Conservation (phyloP, 495 filamentous ascomycete genomes). For the Penicillium bialowiezense region DNA sequence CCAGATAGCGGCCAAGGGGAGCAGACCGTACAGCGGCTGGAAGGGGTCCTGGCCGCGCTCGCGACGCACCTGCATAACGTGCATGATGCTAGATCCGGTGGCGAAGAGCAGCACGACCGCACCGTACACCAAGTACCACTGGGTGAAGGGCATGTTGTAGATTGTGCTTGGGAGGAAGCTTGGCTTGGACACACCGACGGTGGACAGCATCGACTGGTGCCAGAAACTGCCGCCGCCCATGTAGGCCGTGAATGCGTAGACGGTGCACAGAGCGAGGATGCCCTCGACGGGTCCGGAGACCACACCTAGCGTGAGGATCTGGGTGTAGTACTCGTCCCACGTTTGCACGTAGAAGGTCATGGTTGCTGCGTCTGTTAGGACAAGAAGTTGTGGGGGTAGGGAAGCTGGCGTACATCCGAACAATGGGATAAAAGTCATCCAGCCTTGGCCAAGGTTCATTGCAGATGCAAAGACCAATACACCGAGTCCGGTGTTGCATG, state of each 20-base stretch:
- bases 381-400: not conserved
- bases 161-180: slow-evolving; percentile 63
- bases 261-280: slow-evolving; percentile 74
- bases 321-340: slow-evolving; percentile 99
- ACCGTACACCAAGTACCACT: slow-evolving; percentile 95
- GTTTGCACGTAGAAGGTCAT: slow-evolving; percentile 97
- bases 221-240: slow-evolving; percentile 89
- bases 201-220: slow-evolving; percentile 75
- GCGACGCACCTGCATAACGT: slow-evolving; percentile 78
- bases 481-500: slow-evolving; percentile 91
- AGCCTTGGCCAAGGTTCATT: slow-evolving; percentile 90
- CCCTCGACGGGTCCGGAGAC: slow-evolving; percentile 96
- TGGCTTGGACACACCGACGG: slow-evolving; percentile 64
- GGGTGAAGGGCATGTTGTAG: slow-evolving; percentile 78
- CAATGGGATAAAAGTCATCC: slow-evolving; percentile 79
- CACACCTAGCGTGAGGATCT: slow-evolving; percentile 87
- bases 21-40: slow-evolving; percentile 73
- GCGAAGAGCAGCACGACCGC: slow-evolving; percentile 79
- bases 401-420: slow-evolving; percentile 65
- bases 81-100: slow-evolving; percentile 64
- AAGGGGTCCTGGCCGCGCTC: slow-evolving; percentile 66
- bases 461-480: slow-evolving; percentile 85
- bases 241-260: slow-evolving; percentile 83
- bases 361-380: slow-evolving; percentile 50
- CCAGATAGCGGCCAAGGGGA: slow-evolving; percentile 77